Conservation (phyloP, 139 green algal genomes). For the Coelastrella sp. region DNA sequence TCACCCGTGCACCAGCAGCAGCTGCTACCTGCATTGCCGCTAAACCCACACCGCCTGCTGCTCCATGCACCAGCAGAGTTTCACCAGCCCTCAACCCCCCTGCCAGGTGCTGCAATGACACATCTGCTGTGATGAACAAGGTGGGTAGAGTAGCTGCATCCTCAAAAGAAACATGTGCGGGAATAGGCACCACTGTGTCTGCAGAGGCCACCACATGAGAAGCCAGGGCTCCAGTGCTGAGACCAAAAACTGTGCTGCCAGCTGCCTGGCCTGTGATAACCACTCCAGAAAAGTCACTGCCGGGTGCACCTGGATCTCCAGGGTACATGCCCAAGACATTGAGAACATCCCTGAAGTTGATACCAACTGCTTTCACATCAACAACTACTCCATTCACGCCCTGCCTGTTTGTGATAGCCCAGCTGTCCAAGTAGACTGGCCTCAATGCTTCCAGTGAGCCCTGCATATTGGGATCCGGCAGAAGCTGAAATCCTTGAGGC, state of each 20-base stretch:
- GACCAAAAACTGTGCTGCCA: conserved; percentile 80
- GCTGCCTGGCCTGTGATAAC: conserved; percentile 49
- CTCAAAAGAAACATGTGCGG: conserved; percentile 70
- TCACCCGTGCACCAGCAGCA: conserved; percentile 51
- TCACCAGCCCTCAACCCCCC: conserved; percentile 49
- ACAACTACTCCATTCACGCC: conserved; percentile 43
- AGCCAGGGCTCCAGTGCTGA: conserved; percentile 76
- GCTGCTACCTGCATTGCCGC: conserved; percentile 72
- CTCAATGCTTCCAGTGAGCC: conserved; percentile 41
- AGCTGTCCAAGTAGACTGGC: conserved; percentile 4
- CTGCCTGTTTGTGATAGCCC: not conserved
- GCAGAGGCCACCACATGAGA: conserved; percentile 66
- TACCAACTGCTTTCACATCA: conserved; percentile 79
- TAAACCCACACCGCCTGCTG: conserved; percentile 77
- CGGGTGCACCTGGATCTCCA: conserved; percentile 71
- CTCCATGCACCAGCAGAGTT: conserved; percentile 69
- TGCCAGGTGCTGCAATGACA: conserved; percentile 53
- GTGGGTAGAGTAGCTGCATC: conserved; percentile 73
- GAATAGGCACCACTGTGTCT: conserved; percentile 69
- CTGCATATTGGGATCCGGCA: not conserved
- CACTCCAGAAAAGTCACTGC: conserved; percentile 69
- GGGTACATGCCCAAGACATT: conserved; percentile 86
- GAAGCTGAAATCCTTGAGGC: conserved; percentile 7
- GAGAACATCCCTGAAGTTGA: conserved; percentile 91
- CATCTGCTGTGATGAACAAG: conserved; percentile 69